Percentiles rank a stretch among this genome's conserved stretches.
These are phyloP conservation scores for Sisymbrium irio DNA, from an alignment of 345 rosid species.

Conservation along the genomic window DNA sequence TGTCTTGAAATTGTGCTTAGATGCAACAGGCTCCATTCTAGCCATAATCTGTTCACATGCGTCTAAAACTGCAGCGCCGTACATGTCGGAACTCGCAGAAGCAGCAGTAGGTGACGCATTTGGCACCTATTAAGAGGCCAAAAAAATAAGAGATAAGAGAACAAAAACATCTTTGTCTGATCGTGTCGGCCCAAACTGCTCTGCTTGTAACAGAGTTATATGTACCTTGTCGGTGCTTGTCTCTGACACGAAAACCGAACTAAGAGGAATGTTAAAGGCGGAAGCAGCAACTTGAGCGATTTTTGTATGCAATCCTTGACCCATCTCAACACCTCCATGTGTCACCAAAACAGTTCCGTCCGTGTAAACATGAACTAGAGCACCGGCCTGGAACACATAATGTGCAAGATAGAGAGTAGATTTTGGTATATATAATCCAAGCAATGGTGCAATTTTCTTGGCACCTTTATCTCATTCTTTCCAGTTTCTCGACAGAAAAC, in stretches of 20 bases:
- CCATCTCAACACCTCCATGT: constrained; percentile 99
- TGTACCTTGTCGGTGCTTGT: constrained; percentile 99
- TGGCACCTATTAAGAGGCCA: constrained; percentile 59
- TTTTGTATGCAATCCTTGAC: constrained; percentile 98
- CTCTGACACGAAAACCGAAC: constrained; percentile 87
- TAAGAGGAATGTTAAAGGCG: constrained; percentile 77
- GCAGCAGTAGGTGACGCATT: constrained; percentile 97
- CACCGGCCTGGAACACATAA: constrained; percentile 73
- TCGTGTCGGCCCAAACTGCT: background rate
- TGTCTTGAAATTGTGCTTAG: too few relatives aligned
- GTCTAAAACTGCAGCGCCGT: constrained; percentile 95
- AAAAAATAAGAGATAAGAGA: constrained; percentile 10
- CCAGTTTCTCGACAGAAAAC: constrained; percentile 1
- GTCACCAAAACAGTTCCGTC: constrained; percentile 97
- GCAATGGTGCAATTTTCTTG: constrained; percentile 1
- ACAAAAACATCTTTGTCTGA: background rate
- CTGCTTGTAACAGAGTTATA: background rate
- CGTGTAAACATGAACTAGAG: constrained; percentile 91
- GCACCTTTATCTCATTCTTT: background rate
- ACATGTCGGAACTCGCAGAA: constrained; percentile 98
- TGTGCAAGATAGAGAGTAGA: background rate
- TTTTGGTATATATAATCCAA: too few relatives aligned
- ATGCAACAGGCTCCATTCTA: too few relatives aligned
- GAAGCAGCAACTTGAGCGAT: constrained; percentile 98
- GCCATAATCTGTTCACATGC: too few relatives aligned